These are phyloP conservation scores for Talaromyces sp. DNA, from an alignment of 2,329 filamentous ascomycete species.

Conservation along the genomic window DNA sequence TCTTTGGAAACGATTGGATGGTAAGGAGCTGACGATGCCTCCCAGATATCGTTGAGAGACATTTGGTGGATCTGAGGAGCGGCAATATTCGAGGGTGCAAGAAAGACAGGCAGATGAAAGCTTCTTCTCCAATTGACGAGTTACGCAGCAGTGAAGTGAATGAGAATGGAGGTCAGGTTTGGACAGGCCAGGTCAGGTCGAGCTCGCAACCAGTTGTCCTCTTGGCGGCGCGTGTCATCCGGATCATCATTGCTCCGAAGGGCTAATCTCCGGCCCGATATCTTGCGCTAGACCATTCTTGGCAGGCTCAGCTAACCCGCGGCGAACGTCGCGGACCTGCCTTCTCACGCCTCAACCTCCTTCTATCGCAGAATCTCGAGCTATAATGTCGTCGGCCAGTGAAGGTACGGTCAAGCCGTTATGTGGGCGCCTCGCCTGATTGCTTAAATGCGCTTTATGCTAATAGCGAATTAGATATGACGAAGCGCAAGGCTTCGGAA, in stretches of 20 bases:
- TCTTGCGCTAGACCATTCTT: neutral
- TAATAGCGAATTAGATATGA: conserved; percentile 20
- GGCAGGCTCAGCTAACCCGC: conserved; percentile 13
- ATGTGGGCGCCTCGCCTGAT: neutral
- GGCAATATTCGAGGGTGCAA: neutral
- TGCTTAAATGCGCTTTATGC: neutral
- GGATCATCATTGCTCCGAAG: conserved; percentile 20
- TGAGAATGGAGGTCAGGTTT: neutral
- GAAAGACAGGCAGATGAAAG: neutral
- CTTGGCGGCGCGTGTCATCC: conserved; percentile 15
- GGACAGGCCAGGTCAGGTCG: neutral
- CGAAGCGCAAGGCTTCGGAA: conserved; percentile 47
- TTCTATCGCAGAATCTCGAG: neutral
- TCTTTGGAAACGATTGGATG: conserved; percentile 72
- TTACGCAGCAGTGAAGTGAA: neutral
- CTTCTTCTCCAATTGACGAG: neutral
- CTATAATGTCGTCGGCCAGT: conserved; percentile 25
- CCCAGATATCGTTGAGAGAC: conserved; percentile 85
- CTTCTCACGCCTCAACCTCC: neutral
- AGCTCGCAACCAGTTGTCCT: conserved; percentile 10
- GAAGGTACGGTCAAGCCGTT: conserved; percentile 20
- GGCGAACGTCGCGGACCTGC: conserved; percentile 1
- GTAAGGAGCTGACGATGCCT: conserved; percentile 85
- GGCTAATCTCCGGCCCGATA: conserved; percentile 10
- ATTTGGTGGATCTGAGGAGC: conserved; percentile 25